Evolutionary conservation across 768 basidiomycete species (phyloP), one percentile per base, ranked within the genome.

Genomic region (Baorangia bicolor): DNA sequence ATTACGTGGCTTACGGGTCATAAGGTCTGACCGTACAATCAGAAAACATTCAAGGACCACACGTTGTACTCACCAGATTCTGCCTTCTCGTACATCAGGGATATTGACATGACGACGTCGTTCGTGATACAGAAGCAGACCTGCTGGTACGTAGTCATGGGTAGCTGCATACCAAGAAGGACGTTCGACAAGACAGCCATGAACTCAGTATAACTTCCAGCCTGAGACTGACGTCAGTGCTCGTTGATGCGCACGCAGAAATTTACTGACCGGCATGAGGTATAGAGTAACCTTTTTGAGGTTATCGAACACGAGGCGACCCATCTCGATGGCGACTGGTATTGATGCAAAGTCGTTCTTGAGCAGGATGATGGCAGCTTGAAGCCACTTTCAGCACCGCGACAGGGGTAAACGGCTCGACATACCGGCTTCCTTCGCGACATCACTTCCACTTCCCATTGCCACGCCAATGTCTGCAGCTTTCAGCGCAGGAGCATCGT

Each of bases 321-420:
- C 84, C 67, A 83, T 78, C 64, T 82, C 75, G 55, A 85, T 81
- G 5, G 80, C 84, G 33, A 78, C 73, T 14, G 77, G 77, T 63
- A 86, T 84, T 0, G 82, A 81, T 13, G 78, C 73, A 62, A 86
- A 81, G 68, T 83, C 78, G 53, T 83, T 81, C 58, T 84, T 80
- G 55, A 82, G 75, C 27, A 85, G 65, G 21, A 84, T 75, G 42
- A 84, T 66, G 37, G 70, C 64, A 64, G 75, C 75, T 74, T 31
- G 40, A 12, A 49, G 30, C 18, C 6, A n/a, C 27, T 14, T 2
- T 65, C 3, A 60, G 40, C 34, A n/a, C 43, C 2, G 27, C 1
- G 2, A 37, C 20, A 16, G 21, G 2, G 6, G 5, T 10, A 18
- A 7, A 25, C n/a, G 9, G 9, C 20, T 42, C 2, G 21, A 47